A percentile compares a stretch with the other conserved stretches of the same genome.
These are phyloP conservation scores for Gracilaria vermiculophylla DNA, from an alignment of 23 red algal genomes.

Conservation along the genomic window DNA sequence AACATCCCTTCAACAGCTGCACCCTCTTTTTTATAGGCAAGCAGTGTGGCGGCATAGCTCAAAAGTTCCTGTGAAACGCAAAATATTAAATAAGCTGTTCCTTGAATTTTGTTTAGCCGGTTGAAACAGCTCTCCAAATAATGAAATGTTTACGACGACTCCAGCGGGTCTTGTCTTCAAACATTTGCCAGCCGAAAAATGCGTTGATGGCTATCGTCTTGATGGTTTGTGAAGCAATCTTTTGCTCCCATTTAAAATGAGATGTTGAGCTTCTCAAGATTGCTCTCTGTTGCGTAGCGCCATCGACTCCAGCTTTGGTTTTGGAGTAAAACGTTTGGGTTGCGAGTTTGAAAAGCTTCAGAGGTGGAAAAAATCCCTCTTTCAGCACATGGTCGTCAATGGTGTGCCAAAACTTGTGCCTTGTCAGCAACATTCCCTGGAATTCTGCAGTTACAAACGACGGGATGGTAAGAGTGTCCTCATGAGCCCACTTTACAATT, in stretches of 20 bases:
- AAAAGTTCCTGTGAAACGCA: slow-evolving; percentile 18
- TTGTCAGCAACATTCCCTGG: background rate
- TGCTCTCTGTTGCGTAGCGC: slow-evolving; percentile 6
- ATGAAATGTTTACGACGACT: background rate
- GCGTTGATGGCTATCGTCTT: slow-evolving; percentile 15
- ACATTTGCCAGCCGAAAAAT: background rate
- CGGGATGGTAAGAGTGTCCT: background rate
- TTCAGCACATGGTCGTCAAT: background rate
- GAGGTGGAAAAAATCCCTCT: background rate
- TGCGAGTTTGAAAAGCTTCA: slow-evolving; percentile 42
- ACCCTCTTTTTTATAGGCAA: background rate
- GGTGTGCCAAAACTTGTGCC: slow-evolving; percentile 16
- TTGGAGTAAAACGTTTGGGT: slow-evolving; percentile 28
- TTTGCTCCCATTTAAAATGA: slow-evolving; percentile 35
- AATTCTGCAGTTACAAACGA: background rate
- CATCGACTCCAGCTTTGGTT: slow-evolving; percentile 34
- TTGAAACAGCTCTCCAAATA: slow-evolving; percentile 15
- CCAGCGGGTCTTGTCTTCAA: slow-evolving; percentile 16
- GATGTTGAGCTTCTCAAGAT: slow-evolving; percentile 4
- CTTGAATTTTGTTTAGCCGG: slow-evolving; percentile 3
- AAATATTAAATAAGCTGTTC: slow-evolving; percentile 12
- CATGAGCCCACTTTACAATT: slow-evolving; percentile 19
- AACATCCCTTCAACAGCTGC: background rate
- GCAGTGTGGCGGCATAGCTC: background rate
- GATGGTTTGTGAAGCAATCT: background rate